Conservation (phyloP, 2,329 filamentous ascomycete species). For the Hypoxylon sp. region DNA sequence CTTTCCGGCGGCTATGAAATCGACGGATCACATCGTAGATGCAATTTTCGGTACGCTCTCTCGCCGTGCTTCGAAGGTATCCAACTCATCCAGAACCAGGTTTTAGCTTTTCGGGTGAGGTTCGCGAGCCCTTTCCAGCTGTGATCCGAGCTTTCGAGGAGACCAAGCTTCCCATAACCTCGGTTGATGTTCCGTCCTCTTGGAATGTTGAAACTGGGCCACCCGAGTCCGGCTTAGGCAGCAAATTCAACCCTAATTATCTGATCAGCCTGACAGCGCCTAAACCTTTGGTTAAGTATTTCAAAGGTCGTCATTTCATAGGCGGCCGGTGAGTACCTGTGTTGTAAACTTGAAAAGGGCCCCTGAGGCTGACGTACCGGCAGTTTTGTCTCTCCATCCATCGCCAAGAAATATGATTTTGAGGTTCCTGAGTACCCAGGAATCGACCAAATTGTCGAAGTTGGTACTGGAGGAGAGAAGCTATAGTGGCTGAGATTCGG, state of each 20-base stretch:
- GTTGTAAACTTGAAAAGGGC: constrained; percentile 13
- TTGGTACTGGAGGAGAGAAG: constrained; percentile 67
- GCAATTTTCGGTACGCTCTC: constrained; percentile 83
- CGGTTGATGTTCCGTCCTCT: constrained; percentile 92
- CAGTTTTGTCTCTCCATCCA: constrained; percentile 82
- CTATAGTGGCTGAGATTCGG: constrained; percentile 59
- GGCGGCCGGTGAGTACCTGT: constrained; percentile 77
- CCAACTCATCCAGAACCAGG: constrained; percentile 62
- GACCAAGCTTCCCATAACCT: constrained; percentile 82
- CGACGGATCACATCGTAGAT: constrained; percentile 87
- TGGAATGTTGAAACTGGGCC: constrained; percentile 95
- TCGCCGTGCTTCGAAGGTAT: constrained; percentile 29
- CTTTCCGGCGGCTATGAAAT: constrained; percentile 75
- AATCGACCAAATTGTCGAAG: constrained; percentile 89
- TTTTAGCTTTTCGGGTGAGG: constrained; percentile 92
- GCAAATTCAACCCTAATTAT: constrained; percentile 82
- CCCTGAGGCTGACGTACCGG: constrained; percentile 42
- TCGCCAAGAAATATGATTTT: constrained; percentile 88
- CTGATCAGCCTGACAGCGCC: constrained; percentile 93
- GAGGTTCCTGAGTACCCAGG: constrained; percentile 87
- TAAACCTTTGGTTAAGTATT: constrained; percentile 88
- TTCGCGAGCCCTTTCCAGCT: constrained; percentile 90
- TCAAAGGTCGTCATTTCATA: constrained; percentile 90
- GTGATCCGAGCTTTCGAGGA: constrained; percentile 84
- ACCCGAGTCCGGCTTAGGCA: constrained; percentile 81